Conservation (phyloP, 306 rosid genomes). For the Morella rubra region DNA sequence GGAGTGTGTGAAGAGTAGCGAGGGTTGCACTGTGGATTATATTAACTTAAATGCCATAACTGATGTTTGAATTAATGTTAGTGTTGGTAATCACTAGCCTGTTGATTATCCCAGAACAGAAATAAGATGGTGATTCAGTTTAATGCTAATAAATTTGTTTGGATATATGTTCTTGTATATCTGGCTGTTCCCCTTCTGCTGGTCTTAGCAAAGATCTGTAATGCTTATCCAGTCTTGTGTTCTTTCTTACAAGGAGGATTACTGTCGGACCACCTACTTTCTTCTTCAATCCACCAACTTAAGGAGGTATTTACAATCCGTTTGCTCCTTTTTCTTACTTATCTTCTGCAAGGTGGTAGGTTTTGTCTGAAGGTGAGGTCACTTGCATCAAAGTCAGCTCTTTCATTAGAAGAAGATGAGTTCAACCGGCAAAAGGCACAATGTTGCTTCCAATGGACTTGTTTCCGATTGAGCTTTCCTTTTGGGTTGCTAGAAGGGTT, state of each 20-base stretch:
- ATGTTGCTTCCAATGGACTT: not conserved
- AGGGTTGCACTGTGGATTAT: not conserved
- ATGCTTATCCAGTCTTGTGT: slow-evolving; percentile 38
- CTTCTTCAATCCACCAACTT: slow-evolving; percentile 28
- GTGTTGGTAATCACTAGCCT: not conserved
- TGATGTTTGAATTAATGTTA: not conserved
- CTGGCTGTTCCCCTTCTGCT: not conserved
- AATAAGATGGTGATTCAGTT: not conserved
- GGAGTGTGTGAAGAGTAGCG: not conserved
- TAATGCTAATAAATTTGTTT: not conserved
- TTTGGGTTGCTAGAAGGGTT: not conserved
- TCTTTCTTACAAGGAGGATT: slow-evolving; percentile 37
- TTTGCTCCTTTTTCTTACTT: slow-evolving; percentile 3
- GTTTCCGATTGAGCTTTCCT: slow-evolving; percentile 6
- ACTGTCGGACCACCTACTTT: slow-evolving; percentile 37
- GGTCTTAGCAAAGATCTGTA: slow-evolving; percentile 19
- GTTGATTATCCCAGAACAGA: not conserved
- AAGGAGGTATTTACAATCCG: slow-evolving; percentile 16
- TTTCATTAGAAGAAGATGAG: not conserved
- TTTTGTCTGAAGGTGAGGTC: slow-evolving; percentile 21
- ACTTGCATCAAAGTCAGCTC: not conserved
- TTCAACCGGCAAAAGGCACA: not conserved
- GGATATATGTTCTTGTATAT: not conserved
- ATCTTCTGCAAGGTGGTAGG: slow-evolving; percentile 1
- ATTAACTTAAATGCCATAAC: not conserved